phyloP scores from a whole-genome alignment of 257 asterid species.

The Scutellaria barbata region DNA sequence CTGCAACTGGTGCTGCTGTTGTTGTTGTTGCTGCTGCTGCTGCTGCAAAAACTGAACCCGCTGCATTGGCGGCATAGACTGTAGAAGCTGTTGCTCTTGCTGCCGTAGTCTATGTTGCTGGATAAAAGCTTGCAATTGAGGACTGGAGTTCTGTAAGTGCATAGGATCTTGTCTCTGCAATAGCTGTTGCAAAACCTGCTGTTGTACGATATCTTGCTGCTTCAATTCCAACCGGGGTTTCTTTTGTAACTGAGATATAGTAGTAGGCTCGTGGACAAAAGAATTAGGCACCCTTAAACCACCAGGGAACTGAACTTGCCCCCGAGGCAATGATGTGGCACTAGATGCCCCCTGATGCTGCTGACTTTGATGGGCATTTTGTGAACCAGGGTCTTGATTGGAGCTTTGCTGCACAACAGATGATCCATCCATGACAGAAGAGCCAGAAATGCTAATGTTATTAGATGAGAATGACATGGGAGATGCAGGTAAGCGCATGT shows the following conservation, averaged over 20 bases:
- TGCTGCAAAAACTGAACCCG: slow-evolving; percentile 82
- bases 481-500: slow-evolving; percentile 95
- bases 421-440: slow-evolving; percentile 82
- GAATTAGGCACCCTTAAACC: slow-evolving; percentile 61
- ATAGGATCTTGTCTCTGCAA: slow-evolving; percentile 69
- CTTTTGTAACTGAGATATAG: slow-evolving; percentile 72
- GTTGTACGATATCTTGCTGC: slow-evolving; percentile 82
- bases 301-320: slow-evolving; percentile 63
- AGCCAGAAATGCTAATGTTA: slow-evolving; percentile 83
- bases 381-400: slow-evolving; percentile 68
- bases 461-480: slow-evolving; percentile 96
- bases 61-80: slow-evolving; percentile 78
- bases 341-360: slow-evolving; percentile 80
- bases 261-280: slow-evolving; percentile 60
- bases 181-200: slow-evolving; percentile 79
- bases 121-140: slow-evolving; percentile 74
- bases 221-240: slow-evolving; percentile 86
- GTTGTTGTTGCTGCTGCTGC: slow-evolving; percentile 61
- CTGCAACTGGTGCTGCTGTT: slow-evolving; percentile 56
- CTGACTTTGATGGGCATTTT: slow-evolving; percentile 52
- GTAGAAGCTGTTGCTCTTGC: slow-evolving; percentile 72
- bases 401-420: slow-evolving; percentile 74
- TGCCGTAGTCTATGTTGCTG: slow-evolving; percentile 89
- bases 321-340: slow-evolving; percentile 79
- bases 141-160: slow-evolving; percentile 69